Evolutionary conservation across 2,329 filamentous ascomycete species (phyloP), one percentile per base, ranked within the genome.

Genomic region (Penicillium palitans): DNA sequence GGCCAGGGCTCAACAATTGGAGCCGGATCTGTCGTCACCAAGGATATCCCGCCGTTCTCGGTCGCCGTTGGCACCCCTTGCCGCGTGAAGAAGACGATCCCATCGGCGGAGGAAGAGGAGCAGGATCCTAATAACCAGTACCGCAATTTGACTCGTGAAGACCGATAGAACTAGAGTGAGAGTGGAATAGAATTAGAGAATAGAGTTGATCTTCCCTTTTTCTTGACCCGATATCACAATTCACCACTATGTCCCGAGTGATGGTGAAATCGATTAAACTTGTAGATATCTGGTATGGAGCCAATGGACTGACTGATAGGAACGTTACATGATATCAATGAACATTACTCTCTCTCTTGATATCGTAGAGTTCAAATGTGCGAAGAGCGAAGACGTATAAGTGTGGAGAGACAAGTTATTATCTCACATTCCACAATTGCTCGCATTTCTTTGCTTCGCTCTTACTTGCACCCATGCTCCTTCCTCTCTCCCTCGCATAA

Each of bases 1-100:
- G 78, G 78, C 0, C 63, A 74, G 27, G 78, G 78, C 0, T 73
- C 65, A 29, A 79, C 76, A 0, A 70, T 80, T 42, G 77, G 73
- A 1, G 76, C 77, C 0, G 71, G 71, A 0, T 71, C 71, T 0
- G 69, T 79, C 4, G 78, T 80, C 1, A 78, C 76, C 1, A 76
- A 71, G 63, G 68, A 72, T 55, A 68, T 72, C 27, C 69, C 70
- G 2, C 66, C 72, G 0, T 73, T 67, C 37, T 71, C 70, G 1
- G 70, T 74, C 25, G 70, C 70, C 0, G 60, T 72, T n/a, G 71
- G 71, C 1, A 61, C 50, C 21, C 64, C 65, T 3, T 66, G 61
- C 17, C 56, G 55, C 25, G 65, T 67, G 10, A 49, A 49, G 21
- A 66, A 61, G 55, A 65, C 52, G 1, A 64, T 66, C 21, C 61